phyloP scores from a whole-genome alignment of 345 rosid genomes.

The Cochlearia excelsa region DNA sequence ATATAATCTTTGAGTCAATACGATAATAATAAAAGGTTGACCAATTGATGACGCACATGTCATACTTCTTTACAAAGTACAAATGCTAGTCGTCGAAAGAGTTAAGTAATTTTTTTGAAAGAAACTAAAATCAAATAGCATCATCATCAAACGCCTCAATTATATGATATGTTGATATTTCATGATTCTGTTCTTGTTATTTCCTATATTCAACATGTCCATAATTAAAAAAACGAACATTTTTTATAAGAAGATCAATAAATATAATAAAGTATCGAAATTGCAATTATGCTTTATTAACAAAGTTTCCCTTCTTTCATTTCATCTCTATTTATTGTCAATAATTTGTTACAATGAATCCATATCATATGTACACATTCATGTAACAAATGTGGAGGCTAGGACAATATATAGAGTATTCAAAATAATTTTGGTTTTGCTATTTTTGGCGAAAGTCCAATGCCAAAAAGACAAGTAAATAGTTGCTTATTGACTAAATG shows the following conservation, averaged over 20 bases:
- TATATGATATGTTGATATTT: conserved; percentile 15
- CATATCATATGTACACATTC: neutral
- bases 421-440: conserved; percentile 35
- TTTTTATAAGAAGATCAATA: neutral
- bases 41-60: conserved; percentile 34
- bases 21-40: conserved; percentile 33
- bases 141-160: conserved; percentile 19
- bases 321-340: neutral
- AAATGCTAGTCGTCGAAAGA: conserved; percentile 44
- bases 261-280: neutral
- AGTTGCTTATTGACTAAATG: conserved; percentile 25
- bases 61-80: conserved; percentile 34
- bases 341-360: neutral
- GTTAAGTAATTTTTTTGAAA: conserved; percentile 42
- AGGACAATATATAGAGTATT: neutral
- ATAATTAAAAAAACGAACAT: neutral
- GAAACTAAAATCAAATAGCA: conserved; percentile 3
- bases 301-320: no score
- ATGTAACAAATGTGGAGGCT: conserved; percentile 1
- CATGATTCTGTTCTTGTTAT: conserved; percentile 25
- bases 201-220: conserved; percentile 22
- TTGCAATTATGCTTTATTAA: no score
- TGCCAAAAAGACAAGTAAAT: conserved; percentile 42
- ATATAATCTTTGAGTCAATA: conserved; percentile 16
- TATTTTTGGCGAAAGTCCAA: conserved; percentile 49